Evolutionary conservation across 345 rosid species (phyloP), one percentile per base, ranked within the genome.

Genomic region (Acer negundo): DNA sequence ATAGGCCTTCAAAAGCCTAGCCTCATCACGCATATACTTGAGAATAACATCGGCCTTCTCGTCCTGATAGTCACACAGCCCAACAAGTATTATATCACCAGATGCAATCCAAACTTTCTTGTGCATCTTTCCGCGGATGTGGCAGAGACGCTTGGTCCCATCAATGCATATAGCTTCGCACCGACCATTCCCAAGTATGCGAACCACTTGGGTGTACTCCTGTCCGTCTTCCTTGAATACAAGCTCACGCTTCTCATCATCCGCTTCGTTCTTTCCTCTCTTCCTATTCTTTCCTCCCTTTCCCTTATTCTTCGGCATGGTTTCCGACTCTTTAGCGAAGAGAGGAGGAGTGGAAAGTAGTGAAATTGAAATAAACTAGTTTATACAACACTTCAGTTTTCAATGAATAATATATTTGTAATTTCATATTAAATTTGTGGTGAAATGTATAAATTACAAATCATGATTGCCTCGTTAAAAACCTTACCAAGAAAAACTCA

Each of bases 41-140:
- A 91, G 86, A 77, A 91, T 92, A 51, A 92, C 92, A 80, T 92
- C 97, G 31, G 94, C 97, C 81, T 92, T 90, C 80, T 90, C 97
- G 62, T 92, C 97, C 77, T 90, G 97, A 63, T 87, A 92, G 69
- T 92, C 97, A 44, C 95, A 87, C 55, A 92, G 83, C 17, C 94
- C 92, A 26, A 92, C 93, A 7, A 92, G 94, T 10, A 92, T 84
- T 17, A 92, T 89, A 75, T 92, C 95, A 58, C 97, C 95, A 1
- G 93, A 94, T 17, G 93, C 94, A 22, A 92, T 92, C 97, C 95
- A 92, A 59, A 92, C 97, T 82, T 92, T 92, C 85, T 91, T 91
- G 79, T 91, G 94, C 94, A 91, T 91, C 91, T 91, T 91, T 19
- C 94, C 94, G 38, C 94, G 92, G 80, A 91, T 91, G 67, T 91